These are phyloP conservation scores for Colletotrichum chlorophyti DNA, from an alignment of 2,329 filamentous ascomycete species.

Conservation along the genomic window DNA sequence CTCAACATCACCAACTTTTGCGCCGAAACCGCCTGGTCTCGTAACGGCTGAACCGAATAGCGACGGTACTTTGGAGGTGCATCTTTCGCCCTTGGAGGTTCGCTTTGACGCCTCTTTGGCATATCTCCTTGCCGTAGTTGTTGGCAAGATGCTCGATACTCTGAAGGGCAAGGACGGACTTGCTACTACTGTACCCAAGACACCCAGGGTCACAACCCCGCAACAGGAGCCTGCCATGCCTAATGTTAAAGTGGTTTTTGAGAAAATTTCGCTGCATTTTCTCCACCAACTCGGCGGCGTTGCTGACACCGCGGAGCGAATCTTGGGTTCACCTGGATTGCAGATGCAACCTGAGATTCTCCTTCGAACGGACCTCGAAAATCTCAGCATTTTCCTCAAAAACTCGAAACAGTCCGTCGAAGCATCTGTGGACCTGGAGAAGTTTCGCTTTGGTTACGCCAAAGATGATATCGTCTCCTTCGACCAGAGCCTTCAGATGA, in stretches of 20 bases:
- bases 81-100: slow-evolving; percentile 58
- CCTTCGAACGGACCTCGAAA: slow-evolving; percentile 55
- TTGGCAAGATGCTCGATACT: slow-evolving; percentile 55
- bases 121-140: slow-evolving; percentile 59
- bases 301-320: slow-evolving; percentile 55
- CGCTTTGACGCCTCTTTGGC: slow-evolving; percentile 64
- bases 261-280: slow-evolving; percentile 61
- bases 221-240: slow-evolving; percentile 34
- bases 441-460: slow-evolving; percentile 68
- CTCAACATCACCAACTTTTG: slow-evolving; percentile 22
- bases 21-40: neutral
- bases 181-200: slow-evolving; percentile 24
- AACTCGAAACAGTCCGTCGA: slow-evolving; percentile 37
- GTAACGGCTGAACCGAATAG: slow-evolving; percentile 24
- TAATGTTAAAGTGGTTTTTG: slow-evolving; percentile 51
- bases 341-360: slow-evolving; percentile 57
- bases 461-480: slow-evolving; percentile 70
- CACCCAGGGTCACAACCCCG: slow-evolving; percentile 13
- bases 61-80: slow-evolving; percentile 53
- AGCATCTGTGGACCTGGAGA: slow-evolving; percentile 56
- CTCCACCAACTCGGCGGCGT: slow-evolving; percentile 61
- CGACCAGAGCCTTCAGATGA: slow-evolving; percentile 62
- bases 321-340: slow-evolving; percentile 47
- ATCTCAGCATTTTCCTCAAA: slow-evolving; percentile 44
- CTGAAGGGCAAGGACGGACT: slow-evolving; percentile 41